Evolutionary conservation across 441 rosid genomes (phyloP).

Genomic region (Heliophila coronopifolia): DNA sequence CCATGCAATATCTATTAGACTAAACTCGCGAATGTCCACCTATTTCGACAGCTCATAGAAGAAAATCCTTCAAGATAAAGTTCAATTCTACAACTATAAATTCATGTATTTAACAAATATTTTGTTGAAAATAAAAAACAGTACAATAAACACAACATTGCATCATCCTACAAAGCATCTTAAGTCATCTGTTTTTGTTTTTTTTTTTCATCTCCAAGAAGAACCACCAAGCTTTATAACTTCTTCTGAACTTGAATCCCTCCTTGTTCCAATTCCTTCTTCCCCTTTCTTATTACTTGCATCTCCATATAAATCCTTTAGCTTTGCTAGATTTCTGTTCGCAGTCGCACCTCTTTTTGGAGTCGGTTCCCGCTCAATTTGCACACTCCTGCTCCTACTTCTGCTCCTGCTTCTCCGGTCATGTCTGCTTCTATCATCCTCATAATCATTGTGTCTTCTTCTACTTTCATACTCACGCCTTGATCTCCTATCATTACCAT

Average conservation of each 20-base stretch:
- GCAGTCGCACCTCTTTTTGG: constrained; percentile 48
- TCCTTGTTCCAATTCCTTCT: constrained; percentile 40
- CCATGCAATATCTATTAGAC: too few species aligned
- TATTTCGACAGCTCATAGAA: too few species aligned
- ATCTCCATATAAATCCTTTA: constrained; percentile 84
- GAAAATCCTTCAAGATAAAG: too few species aligned
- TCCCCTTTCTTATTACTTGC: constrained; percentile 43
- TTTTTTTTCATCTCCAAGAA: constrained; percentile 50
- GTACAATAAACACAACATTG: constrained; percentile 13
- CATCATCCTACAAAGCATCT: constrained; percentile 19
- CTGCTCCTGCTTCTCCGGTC: constrained; percentile 48
- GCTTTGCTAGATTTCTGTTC: constrained; percentile 79
- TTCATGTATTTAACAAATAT: constrained; percentile 2
- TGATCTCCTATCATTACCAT: constrained; percentile 47
- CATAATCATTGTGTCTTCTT: constrained; percentile 46
- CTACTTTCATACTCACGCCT: constrained; percentile 46
- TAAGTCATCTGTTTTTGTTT: not conserved
- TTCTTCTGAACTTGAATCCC: constrained; percentile 69
- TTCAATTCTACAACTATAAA: not conserved
- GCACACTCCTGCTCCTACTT: constrained; percentile 51
- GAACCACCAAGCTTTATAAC: constrained; percentile 90
- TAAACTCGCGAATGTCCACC: too few species aligned
- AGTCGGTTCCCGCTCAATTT: constrained; percentile 50
- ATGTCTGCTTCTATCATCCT: constrained; percentile 37
- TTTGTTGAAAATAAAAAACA: constrained; percentile 7